Evolutionary conservation across 306 rosid genomes (phyloP).

Genomic region (Arachis stenosperma): DNA sequence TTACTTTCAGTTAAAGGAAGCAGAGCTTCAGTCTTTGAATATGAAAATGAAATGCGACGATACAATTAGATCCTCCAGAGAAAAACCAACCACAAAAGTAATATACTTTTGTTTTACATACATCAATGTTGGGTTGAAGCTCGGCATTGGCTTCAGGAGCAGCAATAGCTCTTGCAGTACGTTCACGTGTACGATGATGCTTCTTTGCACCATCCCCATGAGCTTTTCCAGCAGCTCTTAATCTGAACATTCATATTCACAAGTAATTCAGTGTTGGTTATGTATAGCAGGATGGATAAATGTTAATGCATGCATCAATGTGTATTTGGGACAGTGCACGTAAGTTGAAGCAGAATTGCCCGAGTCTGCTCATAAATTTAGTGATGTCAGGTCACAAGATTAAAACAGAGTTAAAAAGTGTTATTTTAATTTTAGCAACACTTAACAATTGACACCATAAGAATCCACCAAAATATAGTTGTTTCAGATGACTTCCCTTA

Average conservation of each 20-base stretch:
- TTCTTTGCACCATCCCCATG: constrained; percentile 72
- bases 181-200: constrained; percentile 74
- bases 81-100: not conserved
- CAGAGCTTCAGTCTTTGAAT: constrained; percentile 1
- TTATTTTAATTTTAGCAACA: too few relatives aligned
- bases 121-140: constrained; percentile 81
- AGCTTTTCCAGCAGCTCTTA: constrained; percentile 72
- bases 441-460: too few relatives aligned
- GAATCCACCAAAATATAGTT: not conserved
- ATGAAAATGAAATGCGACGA: not conserved
- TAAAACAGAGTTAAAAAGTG: constrained; percentile 18
- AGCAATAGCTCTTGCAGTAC: constrained; percentile 60
- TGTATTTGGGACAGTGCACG: not conserved
- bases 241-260: constrained; percentile 53
- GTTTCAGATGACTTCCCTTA: constrained; percentile 8
- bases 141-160: constrained; percentile 97
- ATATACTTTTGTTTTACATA: constrained; percentile 43
- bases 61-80: not conserved
- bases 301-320: not conserved
- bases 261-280: constrained; percentile 22
- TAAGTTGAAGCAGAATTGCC: constrained; percentile 19
- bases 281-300: constrained; percentile 22
- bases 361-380: constrained; percentile 5
- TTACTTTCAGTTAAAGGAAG: constrained; percentile 7
- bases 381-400: constrained; percentile 25